Percentiles rank a stretch among this genome's conserved stretches.
phyloP scores from a whole-genome alignment of 1,284 basidiomycete genomes.

The Sanghuangporus baumii region DNA sequence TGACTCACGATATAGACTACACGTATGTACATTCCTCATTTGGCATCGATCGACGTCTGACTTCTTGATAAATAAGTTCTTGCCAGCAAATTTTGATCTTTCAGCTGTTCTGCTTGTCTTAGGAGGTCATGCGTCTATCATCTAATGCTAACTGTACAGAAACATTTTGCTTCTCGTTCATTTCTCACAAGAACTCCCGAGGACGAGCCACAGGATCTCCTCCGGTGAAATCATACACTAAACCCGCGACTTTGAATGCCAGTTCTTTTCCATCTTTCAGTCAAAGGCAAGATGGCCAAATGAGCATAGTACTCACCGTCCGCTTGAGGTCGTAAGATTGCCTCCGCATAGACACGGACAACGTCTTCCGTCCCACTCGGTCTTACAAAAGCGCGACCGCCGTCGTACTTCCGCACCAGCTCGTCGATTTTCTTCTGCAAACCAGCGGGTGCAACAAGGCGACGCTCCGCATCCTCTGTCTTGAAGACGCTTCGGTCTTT shows the following conservation, averaged over 20 bases:
- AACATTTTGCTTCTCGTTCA: not conserved
- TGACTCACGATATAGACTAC: not conserved
- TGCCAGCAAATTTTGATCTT: not conserved
- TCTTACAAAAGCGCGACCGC: conserved; percentile 89
- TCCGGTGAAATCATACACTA: conserved; percentile 76
- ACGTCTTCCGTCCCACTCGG: conserved; percentile 99
- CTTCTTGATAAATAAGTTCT: not conserved
- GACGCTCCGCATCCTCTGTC: conserved; percentile 92
- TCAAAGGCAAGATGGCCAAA: not conserved
- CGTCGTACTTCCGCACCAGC: conserved; percentile 74
- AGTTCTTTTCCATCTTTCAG: conserved; percentile 46
- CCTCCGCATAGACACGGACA: conserved; percentile 97
- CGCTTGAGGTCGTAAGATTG: conserved; percentile 65
- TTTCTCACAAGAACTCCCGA: conserved; percentile 55
- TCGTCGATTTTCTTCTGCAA: conserved; percentile 88
- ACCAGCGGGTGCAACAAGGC: conserved; percentile 73
- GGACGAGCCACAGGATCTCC: conserved; percentile 64
- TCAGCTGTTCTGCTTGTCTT: not conserved
- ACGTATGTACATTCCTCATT: not conserved
- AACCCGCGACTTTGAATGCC: conserved; percentile 75
- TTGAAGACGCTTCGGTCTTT: conserved; percentile 80
- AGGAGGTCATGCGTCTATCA: not conserved
- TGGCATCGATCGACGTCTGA: not conserved
- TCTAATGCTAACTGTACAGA: not conserved
- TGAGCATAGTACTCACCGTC: conserved; percentile 57